A percentile compares a stretch with the other conserved stretches of the same genome.
Evolutionary conservation across 306 rosid species (phyloP).

Genomic region (Biancaea sappan): DNA sequence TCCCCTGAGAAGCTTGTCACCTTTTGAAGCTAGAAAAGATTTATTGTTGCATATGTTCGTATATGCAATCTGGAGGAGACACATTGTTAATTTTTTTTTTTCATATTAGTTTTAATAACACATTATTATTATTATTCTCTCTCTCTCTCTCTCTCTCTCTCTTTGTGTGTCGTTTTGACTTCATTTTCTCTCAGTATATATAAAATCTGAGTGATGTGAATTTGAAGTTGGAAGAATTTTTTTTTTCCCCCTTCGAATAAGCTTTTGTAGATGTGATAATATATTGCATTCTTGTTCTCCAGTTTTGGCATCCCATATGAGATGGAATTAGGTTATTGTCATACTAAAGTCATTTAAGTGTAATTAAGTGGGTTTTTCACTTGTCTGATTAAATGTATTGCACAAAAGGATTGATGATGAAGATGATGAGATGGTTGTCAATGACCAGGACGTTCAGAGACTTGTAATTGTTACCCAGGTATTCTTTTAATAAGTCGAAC

Average conservation of each 20-base stretch:
- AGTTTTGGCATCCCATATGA: not conserved
- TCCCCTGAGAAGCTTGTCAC: not conserved
- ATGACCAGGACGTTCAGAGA: constrained; percentile 87
- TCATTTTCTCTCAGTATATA: not conserved
- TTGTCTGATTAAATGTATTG: constrained; percentile 39
- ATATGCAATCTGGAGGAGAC: not conserved
- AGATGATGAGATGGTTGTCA: constrained; percentile 75
- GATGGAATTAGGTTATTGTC: constrained; percentile 11
- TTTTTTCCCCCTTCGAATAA: not conserved
- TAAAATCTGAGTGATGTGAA: not conserved
- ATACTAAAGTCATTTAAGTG: constrained; percentile 12
- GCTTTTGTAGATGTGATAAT: constrained; percentile 19
- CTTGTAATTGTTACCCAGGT: constrained; percentile 98
- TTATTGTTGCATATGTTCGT: not conserved
- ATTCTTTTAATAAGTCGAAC: constrained; percentile 30
- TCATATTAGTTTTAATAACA: not conserved
- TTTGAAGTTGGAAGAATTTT: not conserved
- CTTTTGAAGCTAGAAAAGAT: not conserved
- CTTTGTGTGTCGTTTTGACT: not conserved
- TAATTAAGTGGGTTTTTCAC: not conserved
- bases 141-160: not conserved
- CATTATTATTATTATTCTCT: not conserved
- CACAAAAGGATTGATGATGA: constrained; percentile 72
- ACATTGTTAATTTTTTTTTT: not conserved
- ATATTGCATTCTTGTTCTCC: not conserved